A percentile compares a stretch with the other conserved stretches of the same genome.
Conservation (phyloP, 208 protist genomes). For the Trypanosoma brucei region DNA sequence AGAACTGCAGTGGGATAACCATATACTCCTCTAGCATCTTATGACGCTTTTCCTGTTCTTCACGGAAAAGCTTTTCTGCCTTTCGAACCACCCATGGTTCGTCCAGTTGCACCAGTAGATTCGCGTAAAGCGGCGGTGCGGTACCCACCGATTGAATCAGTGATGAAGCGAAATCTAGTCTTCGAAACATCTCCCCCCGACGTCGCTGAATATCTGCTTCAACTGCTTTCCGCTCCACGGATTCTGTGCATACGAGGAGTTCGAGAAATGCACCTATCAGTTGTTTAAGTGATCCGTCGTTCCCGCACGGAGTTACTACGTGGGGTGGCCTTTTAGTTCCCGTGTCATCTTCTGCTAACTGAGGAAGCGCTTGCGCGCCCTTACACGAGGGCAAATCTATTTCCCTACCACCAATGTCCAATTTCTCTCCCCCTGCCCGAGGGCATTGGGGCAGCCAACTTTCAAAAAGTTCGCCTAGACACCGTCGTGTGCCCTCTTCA, state of each 20-base stretch:
- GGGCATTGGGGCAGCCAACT: background rate
- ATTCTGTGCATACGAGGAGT: conserved; percentile 58
- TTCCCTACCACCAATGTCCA: background rate
- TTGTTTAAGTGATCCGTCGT: conserved; percentile 1
- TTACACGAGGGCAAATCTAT: background rate
- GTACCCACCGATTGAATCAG: conserved; percentile 13
- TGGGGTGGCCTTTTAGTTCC: background rate
- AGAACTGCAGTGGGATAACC: conserved; percentile 45
- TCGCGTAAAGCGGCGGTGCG: conserved; percentile 54
- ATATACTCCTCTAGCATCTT: conserved; percentile 54
- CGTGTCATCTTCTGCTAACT: background rate
- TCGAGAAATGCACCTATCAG: conserved; percentile 34
- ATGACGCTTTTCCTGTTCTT: conserved; percentile 42
- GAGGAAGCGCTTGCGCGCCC: background rate
- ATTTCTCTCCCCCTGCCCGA: background rate
- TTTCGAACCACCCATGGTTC: conserved; percentile 31
- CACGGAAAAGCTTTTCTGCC: conserved; percentile 53
- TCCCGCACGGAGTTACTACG: background rate
- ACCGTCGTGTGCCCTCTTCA: conserved; percentile 13
- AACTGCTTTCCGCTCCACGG: conserved; percentile 52
- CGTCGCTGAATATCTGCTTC: conserved; percentile 31
- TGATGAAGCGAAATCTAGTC: conserved; percentile 19
- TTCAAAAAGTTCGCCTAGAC: conserved; percentile 15
- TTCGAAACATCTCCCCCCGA: conserved; percentile 30
- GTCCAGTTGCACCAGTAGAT: conserved; percentile 45